phyloP scores from a whole-genome alignment of 257 asterid species.

The Solanum virginianum region DNA sequence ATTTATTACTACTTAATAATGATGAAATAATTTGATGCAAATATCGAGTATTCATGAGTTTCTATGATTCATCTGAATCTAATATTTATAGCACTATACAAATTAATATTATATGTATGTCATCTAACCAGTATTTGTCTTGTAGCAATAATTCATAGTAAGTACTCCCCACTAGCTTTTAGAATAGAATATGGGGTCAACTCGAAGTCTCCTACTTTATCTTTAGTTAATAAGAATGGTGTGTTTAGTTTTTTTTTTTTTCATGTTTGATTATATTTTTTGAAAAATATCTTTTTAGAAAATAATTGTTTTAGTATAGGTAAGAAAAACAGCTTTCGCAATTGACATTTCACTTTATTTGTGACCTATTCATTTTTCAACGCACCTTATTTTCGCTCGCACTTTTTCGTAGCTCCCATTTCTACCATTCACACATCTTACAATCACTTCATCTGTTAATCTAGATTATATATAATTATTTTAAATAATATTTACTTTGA shows the following conservation, averaged over 20 bases:
- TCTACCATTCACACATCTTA: too few species aligned
- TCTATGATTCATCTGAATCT: not conserved
- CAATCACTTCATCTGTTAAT: too few species aligned
- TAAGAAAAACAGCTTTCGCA: too few species aligned
- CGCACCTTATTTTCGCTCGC: too few species aligned
- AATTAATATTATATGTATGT: not conserved
- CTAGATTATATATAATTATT: too few species aligned
- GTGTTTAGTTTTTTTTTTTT: not conserved
- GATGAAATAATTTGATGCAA: not conserved
- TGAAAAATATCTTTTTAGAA: not conserved
- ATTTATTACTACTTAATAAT: not conserved
- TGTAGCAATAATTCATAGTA: not conserved
- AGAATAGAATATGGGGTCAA: not conserved
- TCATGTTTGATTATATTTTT: not conserved
- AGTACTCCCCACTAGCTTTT: not conserved
- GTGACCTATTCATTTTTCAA: too few species aligned
- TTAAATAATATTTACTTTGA: too few species aligned
- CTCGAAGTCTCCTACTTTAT: not conserved
- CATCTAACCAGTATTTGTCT: not conserved
- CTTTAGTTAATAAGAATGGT: not conserved
- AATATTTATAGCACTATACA: not conserved
- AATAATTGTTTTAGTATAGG: not conserved
- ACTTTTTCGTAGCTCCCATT: too few species aligned
- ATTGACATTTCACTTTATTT: too few species aligned
- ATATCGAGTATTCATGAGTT: not conserved